Conservation (phyloP, 108 stramenopile species). For the Fragilaria radians region DNA sequence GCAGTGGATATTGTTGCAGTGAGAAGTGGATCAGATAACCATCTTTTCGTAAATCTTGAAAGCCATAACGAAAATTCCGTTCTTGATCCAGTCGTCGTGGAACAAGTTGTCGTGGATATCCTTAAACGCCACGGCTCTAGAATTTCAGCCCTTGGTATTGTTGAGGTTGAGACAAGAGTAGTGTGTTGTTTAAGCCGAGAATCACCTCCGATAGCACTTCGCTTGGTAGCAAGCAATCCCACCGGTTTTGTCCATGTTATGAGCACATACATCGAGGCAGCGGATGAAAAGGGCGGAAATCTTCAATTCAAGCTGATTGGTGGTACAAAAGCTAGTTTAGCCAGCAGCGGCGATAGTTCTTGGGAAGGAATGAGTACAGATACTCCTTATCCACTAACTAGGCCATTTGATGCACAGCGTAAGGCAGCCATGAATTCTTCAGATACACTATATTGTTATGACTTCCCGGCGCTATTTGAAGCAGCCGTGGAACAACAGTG, state of each 20-base stretch:
- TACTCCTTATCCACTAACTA: constrained; percentile 87
- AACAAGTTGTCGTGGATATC: constrained; percentile 81
- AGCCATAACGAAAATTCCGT: constrained; percentile 77
- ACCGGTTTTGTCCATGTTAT: constrained; percentile 95
- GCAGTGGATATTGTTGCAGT: constrained; percentile 71
- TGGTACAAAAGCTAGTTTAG: constrained; percentile 76
- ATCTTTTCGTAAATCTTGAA: constrained; percentile 94
- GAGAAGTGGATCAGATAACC: constrained; percentile 69
- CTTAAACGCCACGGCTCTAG: constrained; percentile 80
- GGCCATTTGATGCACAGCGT: constrained; percentile 89
- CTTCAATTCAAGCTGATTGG: constrained; percentile 84
- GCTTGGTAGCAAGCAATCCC: constrained; percentile 93
- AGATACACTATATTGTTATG: constrained; percentile 93
- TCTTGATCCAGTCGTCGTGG: constrained; percentile 79
- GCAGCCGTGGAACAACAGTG: constrained; percentile 87
- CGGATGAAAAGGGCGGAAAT: constrained; percentile 48
- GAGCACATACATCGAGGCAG: constrained; percentile 95
- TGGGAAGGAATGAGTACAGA: constrained; percentile 82
- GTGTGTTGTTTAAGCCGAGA: constrained; percentile 70
- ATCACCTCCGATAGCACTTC: constrained; percentile 83
- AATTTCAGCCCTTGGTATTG: constrained; percentile 80
- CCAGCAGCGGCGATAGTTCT: constrained; percentile 77
- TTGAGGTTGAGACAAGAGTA: constrained; percentile 90
- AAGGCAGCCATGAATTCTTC: constrained; percentile 79
- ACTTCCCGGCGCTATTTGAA: constrained; percentile 95